Base-by-base conservation (phyloP, 495 filamentous ascomycete species). In the Podospora pseudocomata region DNA sequence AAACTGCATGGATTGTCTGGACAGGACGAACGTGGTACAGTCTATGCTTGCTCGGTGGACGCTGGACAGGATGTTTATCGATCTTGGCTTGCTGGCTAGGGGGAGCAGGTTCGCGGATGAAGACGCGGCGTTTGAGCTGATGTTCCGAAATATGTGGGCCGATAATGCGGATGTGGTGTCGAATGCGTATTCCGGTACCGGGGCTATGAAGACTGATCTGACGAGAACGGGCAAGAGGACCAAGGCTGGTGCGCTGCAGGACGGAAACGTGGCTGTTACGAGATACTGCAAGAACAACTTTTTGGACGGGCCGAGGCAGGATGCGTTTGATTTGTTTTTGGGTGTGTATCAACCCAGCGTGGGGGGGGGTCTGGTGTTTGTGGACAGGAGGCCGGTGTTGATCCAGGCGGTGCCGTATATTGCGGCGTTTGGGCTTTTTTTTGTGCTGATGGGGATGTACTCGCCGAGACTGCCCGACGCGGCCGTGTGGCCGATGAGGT, bases 1-100 rank as follows among this genome's bases (percentile, higher is more conserved):
- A 23, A 99, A 99, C 75, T 99, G 95, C 79, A 98, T 99, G 95
- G 95, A 99, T 80, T 99, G 96, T 72, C 85, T 99, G 13, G 95
- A 99, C 79, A 92, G 95, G 64, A 99, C 95, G 62, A 99, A 99
- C 76, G 93, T 99, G 11, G 91, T 99, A 2, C 95, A 99, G 77
- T 95, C 91, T 74, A 95, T 97, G 90, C 84, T 99, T 20, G 95
- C 90, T 20, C 90, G 93, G 63, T 93, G 87, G 86, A 89, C 89
- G 15, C 79, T 98, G n/a, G 94, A 91, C 63, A 87, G 91, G 53
- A 93, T 96, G 79, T 86, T 99, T 44, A 85, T 85, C 63, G 95
- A 98, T 72, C 81, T 93, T 13, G 92, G 91, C 30, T 80, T 96
- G 61, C 83, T 97, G 49, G 76, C 84, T 19, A 82, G 84, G 6